These are phyloP conservation scores for Fusarium incarnatum DNA, from an alignment of 2,329 filamentous ascomycete genomes.

Conservation along the genomic window DNA sequence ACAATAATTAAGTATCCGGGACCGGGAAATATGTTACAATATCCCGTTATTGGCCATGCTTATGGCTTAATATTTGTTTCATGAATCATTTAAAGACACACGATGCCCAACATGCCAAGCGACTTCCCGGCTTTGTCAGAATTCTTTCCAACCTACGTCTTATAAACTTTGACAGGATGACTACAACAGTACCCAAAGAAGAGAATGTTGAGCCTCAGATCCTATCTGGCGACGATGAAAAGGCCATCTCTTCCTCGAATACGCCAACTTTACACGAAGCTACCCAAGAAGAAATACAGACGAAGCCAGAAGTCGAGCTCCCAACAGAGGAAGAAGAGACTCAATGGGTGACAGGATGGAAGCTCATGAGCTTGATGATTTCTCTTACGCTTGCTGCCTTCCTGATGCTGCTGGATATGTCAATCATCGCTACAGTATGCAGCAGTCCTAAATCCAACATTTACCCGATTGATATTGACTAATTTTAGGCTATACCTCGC, in stretches of 20 bases:
- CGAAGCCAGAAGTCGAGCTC: conserved; percentile 11
- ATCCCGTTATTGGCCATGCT: conserved; percentile 10
- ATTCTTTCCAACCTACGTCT: neutral
- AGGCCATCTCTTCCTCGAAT: conserved; percentile 19
- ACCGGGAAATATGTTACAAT: conserved; percentile 13
- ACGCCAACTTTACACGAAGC: conserved; percentile 37
- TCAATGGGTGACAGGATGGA: conserved; percentile 45
- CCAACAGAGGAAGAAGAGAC: conserved; percentile 22
- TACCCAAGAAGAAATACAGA: conserved; percentile 7
- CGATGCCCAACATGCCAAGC: conserved; percentile 11
- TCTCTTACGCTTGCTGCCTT: conserved; percentile 59
- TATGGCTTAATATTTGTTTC: conserved; percentile 6
- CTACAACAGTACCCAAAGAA: neutral
- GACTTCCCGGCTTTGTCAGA: neutral
- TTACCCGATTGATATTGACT: conserved; percentile 1
- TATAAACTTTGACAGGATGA: conserved; percentile 7
- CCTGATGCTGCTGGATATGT: conserved; percentile 63
- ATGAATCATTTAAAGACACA: conserved; percentile 19
- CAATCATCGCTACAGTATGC: conserved; percentile 63
- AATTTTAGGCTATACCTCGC: conserved; percentile 57
- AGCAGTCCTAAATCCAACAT: neutral
- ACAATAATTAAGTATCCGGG: conserved; percentile 3
- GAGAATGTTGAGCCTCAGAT: neutral
- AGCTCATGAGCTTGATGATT: conserved; percentile 51
- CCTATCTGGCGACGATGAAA: conserved; percentile 6